Evolutionary conservation across 2,329 filamentous ascomycete species (phyloP), one percentile per base, ranked within the genome.

Genomic region (Zelopaecilomyces penicillatus): DNA sequence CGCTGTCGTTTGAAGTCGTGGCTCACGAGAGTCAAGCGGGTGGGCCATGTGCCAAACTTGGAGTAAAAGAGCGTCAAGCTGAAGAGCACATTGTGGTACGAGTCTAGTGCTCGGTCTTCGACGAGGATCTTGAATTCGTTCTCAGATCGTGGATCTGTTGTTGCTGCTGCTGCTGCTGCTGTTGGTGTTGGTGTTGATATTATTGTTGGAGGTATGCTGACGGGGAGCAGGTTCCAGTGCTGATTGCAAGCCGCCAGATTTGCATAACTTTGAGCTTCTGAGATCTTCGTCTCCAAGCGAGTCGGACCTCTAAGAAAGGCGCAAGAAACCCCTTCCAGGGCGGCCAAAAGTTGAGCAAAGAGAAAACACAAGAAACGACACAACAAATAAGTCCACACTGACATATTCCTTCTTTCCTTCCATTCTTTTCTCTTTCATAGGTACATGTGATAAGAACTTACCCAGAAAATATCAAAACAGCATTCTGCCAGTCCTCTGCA

Each of bases 21-120:
- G 52, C 80, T 83, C 35, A 88, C 68, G 19, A 88, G 68, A 12
- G 78, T 84, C 11, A 88, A 57, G 5, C 62, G 65, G 1, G 43
- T 41, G 0, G 84, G 83, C 72, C 82, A 87, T 7, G 31, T 31
- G 5, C 60, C 54, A 2, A 66, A 65, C 8, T 53, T 54, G 33
- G 58, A 49, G 49, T 66, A 65, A 56, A 78, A 80, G 32, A 65
- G 58, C 11, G 70, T 54, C 3, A 95, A 68, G 9, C 83, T 84
- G 60, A 90, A 89, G 11, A 95, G 65, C 5, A 95, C 66, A 59
- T 95, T 95, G 59, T 89, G 83, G 57, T 87, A 91, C 2, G 85
- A 91, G 63, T 96, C 90, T 1, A 91, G 80, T 0, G 90, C 87
- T 44, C 76, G 73, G 6, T 82, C 75, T 58, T 95, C 89, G 2